phyloP scores from a whole-genome alignment of 2,329 filamentous ascomycete species.

The Massarina eburnea region DNA sequence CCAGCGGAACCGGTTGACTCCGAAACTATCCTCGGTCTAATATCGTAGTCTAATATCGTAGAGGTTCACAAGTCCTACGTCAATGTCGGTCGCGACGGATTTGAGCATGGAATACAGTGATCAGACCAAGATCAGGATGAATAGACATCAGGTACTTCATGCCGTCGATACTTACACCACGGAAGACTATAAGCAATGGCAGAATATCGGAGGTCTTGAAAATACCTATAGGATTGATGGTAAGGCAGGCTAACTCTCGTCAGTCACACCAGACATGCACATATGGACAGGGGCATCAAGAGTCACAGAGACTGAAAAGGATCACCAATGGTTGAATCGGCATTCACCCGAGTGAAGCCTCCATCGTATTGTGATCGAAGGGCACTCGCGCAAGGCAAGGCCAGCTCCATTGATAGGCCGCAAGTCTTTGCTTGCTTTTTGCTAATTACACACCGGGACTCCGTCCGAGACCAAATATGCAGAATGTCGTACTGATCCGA shows the following conservation, averaged over 20 bases:
- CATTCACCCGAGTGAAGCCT: constrained; percentile 61
- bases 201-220: background rate
- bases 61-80: too few relatives aligned
- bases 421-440: constrained; percentile 45
- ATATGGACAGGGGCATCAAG: background rate
- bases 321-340: constrained; percentile 61
- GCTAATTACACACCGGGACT: constrained; percentile 46
- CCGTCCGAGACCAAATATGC: constrained; percentile 44
- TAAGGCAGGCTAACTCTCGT: background rate
- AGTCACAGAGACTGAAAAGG: constrained; percentile 11
- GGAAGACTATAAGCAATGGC: too few relatives aligned
- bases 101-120: too few relatives aligned
- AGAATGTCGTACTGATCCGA: constrained; percentile 39
- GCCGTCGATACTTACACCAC: too few relatives aligned
- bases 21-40: too few relatives aligned
- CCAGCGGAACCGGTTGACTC: too few relatives aligned
- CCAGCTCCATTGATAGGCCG: constrained; percentile 51
- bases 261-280: constrained; percentile 5
- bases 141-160: too few relatives aligned
- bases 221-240: background rate
- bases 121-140: too few relatives aligned
- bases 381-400: constrained; percentile 38
- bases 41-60: too few relatives aligned
- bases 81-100: too few relatives aligned
- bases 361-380: constrained; percentile 54